Base-by-base conservation (phyloP, 2,329 filamentous ascomycete genomes). In the Pyrenophora tritici-repentis region DNA sequence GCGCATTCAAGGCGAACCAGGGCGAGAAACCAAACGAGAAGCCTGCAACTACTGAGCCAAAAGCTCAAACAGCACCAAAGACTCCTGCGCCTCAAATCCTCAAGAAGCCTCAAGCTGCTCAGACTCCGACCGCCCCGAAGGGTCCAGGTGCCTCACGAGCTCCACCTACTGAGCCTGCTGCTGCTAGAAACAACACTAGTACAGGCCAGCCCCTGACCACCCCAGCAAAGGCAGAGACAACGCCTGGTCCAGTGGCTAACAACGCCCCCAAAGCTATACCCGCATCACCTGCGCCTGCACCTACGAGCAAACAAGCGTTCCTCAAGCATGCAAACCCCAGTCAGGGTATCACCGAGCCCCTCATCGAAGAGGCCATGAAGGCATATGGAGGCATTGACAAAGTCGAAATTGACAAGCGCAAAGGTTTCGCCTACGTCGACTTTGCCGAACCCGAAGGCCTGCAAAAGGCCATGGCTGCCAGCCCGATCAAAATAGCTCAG, bases 391-490 rank as follows among this genome's bases (percentile, higher is more conserved):
- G 83, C 1, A 83, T 97, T 38, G 84, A 84, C 0, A 88, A 85
- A 59, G 90, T 96, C 14, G 93, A 97, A 64, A 93, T 97, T 46
- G 93, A 97, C 70, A 92, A 91, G 73, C 89, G 92, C 66, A 97
- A 97, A 73, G 91, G 91, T 0, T 96, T 96, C 65, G 93, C 91
- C 2, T 96, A 97, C 70, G 87, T 96, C 33, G 90, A 96, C 57
- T 97, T 97, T 75, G 82, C 83, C 8, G 86, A 91, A 17, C 81
- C 87, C 1, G 85, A 86, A 7, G 81, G 83, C 8, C 79, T 97
- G 20, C 83, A 84, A 63, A 91, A 89, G 66, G 93, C 93, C 4
- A 86, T 96, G 67, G 82, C 85, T 13, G 89, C 89, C 10, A 95
- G 91, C 66, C 90, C 90, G 0, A 82, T 97, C 24, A 78, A 87